Conservation (phyloP, 768 basidiomycete species). For the Xerocomus potaroensis region DNA sequence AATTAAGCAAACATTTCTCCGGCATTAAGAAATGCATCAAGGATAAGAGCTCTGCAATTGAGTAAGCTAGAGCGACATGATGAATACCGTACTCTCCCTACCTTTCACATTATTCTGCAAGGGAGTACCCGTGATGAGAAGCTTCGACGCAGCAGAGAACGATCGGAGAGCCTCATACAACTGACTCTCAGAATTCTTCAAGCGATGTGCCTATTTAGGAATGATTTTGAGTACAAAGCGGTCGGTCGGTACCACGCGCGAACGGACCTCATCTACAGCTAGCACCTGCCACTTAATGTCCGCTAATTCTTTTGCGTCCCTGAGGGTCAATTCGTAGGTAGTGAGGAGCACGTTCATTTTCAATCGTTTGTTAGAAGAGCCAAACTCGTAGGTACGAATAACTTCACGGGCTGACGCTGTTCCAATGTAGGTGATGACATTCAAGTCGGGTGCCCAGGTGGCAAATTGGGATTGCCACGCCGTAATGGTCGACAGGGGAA, state of each 20-base stretch:
- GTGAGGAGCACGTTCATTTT: slow-evolving; percentile 97
- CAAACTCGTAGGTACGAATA: slow-evolving; percentile 91
- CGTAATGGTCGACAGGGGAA: slow-evolving; percentile 95
- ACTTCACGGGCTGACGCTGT: slow-evolving; percentile 83
- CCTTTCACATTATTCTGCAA: slow-evolving; percentile 99
- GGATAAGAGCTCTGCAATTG: slow-evolving; percentile 74
- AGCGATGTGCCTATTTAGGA: slow-evolving; percentile 73
- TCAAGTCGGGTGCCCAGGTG: slow-evolving; percentile 93
- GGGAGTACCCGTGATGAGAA: slow-evolving; percentile 97
- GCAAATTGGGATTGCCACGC: slow-evolving; percentile 97
- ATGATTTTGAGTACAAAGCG: slow-evolving; percentile 14
- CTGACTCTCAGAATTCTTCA: slow-evolving; percentile 98
- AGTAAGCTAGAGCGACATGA: slow-evolving; percentile 7
- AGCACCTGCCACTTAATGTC: slow-evolving; percentile 98
- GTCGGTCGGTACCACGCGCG: not conserved
- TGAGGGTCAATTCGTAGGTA: slow-evolving; percentile 92
- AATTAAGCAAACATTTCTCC: slow-evolving; percentile 71
- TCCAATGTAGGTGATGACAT: slow-evolving; percentile 96
- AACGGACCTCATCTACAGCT: slow-evolving; percentile 87
- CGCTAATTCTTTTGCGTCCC: slow-evolving; percentile 83
- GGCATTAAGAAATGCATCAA: slow-evolving; percentile 99
- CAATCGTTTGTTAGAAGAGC: slow-evolving; percentile 78
- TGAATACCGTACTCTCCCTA: slow-evolving; percentile 33
- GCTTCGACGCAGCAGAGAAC: slow-evolving; percentile 86
- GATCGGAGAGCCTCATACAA: slow-evolving; percentile 89